Conservation (phyloP, 345 rosid genomes). For the Cardamine occulta region DNA sequence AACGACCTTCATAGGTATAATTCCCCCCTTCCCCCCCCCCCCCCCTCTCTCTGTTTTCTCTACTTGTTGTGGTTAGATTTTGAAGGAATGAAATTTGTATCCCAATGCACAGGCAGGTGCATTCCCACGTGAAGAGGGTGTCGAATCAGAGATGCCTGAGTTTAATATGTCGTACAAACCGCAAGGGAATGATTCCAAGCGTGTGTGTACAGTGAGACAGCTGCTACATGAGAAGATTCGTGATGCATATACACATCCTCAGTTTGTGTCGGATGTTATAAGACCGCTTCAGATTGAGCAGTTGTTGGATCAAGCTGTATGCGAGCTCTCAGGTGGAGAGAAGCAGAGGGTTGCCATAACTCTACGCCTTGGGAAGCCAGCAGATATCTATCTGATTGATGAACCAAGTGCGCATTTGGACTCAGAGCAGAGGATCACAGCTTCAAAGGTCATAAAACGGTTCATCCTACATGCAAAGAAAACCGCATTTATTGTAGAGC, state of each 20-base stretch:
- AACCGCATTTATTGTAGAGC: constrained; percentile 89
- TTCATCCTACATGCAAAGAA: constrained; percentile 90
- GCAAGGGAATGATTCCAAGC: constrained; percentile 77
- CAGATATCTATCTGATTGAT: constrained; percentile 86
- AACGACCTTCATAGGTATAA: constrained; percentile 83
- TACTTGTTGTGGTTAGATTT: background rate
- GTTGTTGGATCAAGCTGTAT: constrained; percentile 69
- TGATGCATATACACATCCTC: constrained; percentile 80
- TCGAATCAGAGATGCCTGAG: constrained; percentile 79
- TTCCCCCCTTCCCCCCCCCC: too few species aligned
- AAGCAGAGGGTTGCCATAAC: constrained; percentile 86
- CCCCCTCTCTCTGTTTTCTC: background rate
- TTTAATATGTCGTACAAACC: constrained; percentile 95
- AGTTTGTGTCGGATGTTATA: constrained; percentile 87
- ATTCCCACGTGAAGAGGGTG: constrained; percentile 63
- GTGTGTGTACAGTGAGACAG: constrained; percentile 66
- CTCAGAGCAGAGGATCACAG: constrained; percentile 89
- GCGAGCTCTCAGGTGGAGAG: constrained; percentile 72
- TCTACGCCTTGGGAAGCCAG: constrained; percentile 94
- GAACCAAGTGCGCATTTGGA: constrained; percentile 95
- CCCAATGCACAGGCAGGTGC: constrained; percentile 66
- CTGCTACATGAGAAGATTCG: constrained; percentile 79
- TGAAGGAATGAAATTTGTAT: background rate
- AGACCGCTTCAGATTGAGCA: constrained; percentile 91
- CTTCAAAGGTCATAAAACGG: constrained; percentile 91